Evolutionary conservation across 768 basidiomycete genomes (phyloP), one percentile per base, ranked within the genome.

Genomic region (Podaxis sp.): DNA sequence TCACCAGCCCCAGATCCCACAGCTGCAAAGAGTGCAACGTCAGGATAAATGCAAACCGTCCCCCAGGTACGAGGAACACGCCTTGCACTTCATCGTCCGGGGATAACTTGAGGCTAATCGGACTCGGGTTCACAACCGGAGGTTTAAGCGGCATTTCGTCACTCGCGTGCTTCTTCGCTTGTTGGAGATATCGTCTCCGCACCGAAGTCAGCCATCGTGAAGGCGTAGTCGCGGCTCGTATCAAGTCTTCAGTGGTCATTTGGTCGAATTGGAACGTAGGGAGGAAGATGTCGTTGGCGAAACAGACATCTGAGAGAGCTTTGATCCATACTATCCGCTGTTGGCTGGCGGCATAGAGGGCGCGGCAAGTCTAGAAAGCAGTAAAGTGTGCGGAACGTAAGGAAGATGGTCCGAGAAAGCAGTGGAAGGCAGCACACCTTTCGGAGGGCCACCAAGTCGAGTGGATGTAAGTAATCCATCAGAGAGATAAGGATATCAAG

Each of bases 251-350:
- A 1, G 64, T 52, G 13, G 63, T 64, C 68, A 70, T 68, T 33
- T 64, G 24, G 42, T 66, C 61, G 51, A 66, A 13, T 15, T 67
- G 67, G 46, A 68, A 70, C 4, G 68, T 65, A 5, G 70, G 63
- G 6, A 51, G 26, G 48, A 68, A 71, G 7, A 68, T 33, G 42
- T 64, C 19, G 39, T 71, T 65, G 8, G 59, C 3, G 13, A 46
- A 46, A 49, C 66, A 68, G 7, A 68, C 48, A 17, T 64, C 57
- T 19, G 63, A 63, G 17, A 71, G 64, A 0, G 67, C 66, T 12
- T 60, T 67, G 51, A 65, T 40, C 70, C 70, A 71, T 6, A 71
- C 68, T 11, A 49, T 66, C 28, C 67, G 60, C 28, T 68, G 59
- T 4, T 38, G 58, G 11, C 65, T 68, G 17, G 59, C 56, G 11